Conservation (phyloP, 805 yeast species). For the Phaffomyces thermotolerans region DNA sequence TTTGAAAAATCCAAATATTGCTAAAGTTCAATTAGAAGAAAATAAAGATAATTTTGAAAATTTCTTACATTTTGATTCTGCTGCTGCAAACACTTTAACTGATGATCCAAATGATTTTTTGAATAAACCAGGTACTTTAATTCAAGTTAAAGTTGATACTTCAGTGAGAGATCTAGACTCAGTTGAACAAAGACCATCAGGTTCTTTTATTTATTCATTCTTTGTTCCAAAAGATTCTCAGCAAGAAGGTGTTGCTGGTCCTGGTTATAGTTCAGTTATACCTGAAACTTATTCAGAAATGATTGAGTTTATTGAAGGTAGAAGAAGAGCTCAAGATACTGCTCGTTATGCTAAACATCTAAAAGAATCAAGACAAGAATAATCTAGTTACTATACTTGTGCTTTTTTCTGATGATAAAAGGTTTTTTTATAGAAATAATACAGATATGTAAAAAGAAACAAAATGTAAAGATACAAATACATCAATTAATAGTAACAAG, state of each 20-base stretch:
- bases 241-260: constrained; percentile 27
- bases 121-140: constrained; percentile 74
- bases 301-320: constrained; percentile 86
- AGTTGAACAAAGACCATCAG: constrained; percentile 60
- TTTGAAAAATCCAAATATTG: constrained; percentile 6
- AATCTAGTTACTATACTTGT: too few species aligned
- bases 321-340: constrained; percentile 83
- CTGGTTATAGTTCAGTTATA: constrained; percentile 68
- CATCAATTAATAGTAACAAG: not conserved
- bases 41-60: constrained; percentile 19
- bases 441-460: too few species aligned
- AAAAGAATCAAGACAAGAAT: constrained; percentile 2
- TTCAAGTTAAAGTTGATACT: constrained; percentile 87
- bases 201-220: constrained; percentile 83
- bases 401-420: too few species aligned
- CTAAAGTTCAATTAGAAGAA: not conserved
- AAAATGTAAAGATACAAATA: too few species aligned
- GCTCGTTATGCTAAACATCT: constrained; percentile 53
- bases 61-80: constrained; percentile 43
- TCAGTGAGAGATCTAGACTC: constrained; percentile 62
- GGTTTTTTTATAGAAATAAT: too few species aligned
- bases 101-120: constrained; percentile 50
- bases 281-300: constrained; percentile 88
- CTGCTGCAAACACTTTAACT: constrained; percentile 47
- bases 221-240: constrained; percentile 60